A percentile compares a stretch with the other conserved stretches of the same genome.
These are phyloP conservation scores for Delphinella strobiligena DNA, from an alignment of 2,329 filamentous ascomycete genomes.

Conservation along the genomic window DNA sequence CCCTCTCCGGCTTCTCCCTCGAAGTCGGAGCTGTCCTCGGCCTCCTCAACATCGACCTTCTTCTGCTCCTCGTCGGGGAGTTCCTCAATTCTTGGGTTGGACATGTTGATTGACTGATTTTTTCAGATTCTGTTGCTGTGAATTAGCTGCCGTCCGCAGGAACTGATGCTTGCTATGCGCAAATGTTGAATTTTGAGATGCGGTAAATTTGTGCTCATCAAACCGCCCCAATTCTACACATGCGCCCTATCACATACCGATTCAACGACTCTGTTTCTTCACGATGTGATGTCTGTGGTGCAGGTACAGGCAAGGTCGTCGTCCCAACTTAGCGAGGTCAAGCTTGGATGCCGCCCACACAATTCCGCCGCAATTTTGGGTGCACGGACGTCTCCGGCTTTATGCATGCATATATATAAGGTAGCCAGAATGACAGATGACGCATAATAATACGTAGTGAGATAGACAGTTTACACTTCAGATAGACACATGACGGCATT, in stretches of 20 bases:
- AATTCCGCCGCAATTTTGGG: not conserved
- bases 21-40: conserved; percentile 63
- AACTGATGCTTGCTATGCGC: not conserved
- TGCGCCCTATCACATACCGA: not conserved
- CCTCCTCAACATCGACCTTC: conserved; percentile 67
- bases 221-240: not conserved
- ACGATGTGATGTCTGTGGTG: not conserved
- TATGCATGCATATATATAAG: not conserved
- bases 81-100: conserved; percentile 96
- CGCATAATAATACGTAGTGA: not conserved
- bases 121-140: conserved; percentile 5
- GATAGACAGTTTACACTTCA: too few relatives aligned
- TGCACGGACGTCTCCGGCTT: not conserved
- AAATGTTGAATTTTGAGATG: not conserved
- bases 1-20: conserved; percentile 55
- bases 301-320: not conserved
- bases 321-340: not conserved
- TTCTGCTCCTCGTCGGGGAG: conserved; percentile 73
- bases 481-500: too few relatives aligned
- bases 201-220: not conserved
- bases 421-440: not conserved
- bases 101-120: conserved; percentile 54
- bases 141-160: not conserved
- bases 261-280: not conserved
- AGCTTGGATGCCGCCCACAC: not conserved